These are phyloP conservation scores for Athelia psychrophila DNA, from an alignment of 1,284 basidiomycete genomes.

Conservation along the genomic window DNA sequence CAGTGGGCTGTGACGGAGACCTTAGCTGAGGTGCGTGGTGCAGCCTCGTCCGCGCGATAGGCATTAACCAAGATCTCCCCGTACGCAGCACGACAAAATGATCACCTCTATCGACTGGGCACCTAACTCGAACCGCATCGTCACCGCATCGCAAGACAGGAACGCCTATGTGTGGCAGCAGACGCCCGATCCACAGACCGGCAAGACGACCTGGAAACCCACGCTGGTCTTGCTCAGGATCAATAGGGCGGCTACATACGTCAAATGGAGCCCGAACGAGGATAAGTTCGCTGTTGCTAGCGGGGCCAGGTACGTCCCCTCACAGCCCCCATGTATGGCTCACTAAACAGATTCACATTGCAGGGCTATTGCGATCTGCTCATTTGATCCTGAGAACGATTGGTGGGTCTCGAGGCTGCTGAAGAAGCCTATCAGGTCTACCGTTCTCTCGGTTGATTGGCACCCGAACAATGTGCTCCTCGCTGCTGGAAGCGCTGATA, in stretches of 20 bases:
- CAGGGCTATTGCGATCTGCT: conserved; percentile 91
- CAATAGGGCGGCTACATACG: conserved; percentile 94
- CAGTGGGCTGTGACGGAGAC: conserved; percentile 82
- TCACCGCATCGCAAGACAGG: conserved; percentile 96
- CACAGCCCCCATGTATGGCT: neutral
- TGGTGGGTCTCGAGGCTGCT: conserved; percentile 99
- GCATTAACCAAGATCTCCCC: conserved; percentile 1
- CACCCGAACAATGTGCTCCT: conserved; percentile 97
- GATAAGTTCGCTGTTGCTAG: conserved; percentile 99
- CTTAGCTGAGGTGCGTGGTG: conserved; percentile 73
- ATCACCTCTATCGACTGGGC: conserved; percentile 99
- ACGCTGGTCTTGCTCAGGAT: conserved; percentile 95
- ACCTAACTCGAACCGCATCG: conserved; percentile 93
- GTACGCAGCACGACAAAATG: conserved; percentile 88
- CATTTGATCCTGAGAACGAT: conserved; percentile 95
- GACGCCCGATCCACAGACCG: conserved; percentile 68
- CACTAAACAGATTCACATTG: conserved; percentile 5
- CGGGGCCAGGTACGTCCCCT: conserved; percentile 75
- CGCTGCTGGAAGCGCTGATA: conserved; percentile 92
- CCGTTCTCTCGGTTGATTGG: conserved; percentile 94
- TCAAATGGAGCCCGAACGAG: conserved; percentile 96
- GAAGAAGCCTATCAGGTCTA: conserved; percentile 95
- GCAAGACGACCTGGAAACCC: conserved; percentile 84
- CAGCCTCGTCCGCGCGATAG: neutral
- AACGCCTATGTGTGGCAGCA: conserved; percentile 99